Base-by-base conservation (phyloP, 371 early-diverging fungal genomes). In the Mortierella sp. region DNA sequence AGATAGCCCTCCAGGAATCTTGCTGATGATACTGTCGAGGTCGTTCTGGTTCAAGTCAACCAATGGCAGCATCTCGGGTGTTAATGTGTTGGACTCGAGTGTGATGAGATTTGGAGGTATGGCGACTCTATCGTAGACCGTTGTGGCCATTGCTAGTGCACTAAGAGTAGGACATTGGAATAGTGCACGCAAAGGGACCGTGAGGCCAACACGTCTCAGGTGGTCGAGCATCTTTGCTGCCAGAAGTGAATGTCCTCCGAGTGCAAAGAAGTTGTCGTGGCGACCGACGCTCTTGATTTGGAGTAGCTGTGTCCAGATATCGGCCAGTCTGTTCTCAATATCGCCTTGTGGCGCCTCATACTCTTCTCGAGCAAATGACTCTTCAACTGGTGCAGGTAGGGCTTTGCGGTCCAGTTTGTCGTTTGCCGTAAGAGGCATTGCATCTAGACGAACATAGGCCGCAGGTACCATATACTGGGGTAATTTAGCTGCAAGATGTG, bases 381-480 rank as follows among this genome's bases (percentile, higher is more conserved):
- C 46, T 8, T 42, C 58, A 12, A 6, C 28, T 19, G 68, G 68
- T 0, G 24, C 19, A 2, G 60, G 68, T 7, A 67, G 32, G 21
- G 59, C 59, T 23, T 50, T 53, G 28, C 68, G 59, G 41, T 68
- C 50, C 2, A 68, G 30, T 21, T 68, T 68, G 6, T 50, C 56
- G 34, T 56, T 60, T 4, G 50, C 19, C 9, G 60, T 49, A 1
- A 50, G 23, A 1, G 68, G 68, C 19, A 68, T 24, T 0, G 34
- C 47, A 9, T 68, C 56, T 27, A 68, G 23, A 15, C 53, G 42
- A 1, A 60, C 60, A 34, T 48, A 68, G 2, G 64, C 60, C 26
- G 71, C 11, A 0, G 71, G 71, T 4, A 71, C 39, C 71, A 71
- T 71, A 27, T 71, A 71, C 34, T 59, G 49, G 7, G 71, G 71